Percentiles rank a stretch among this genome's conserved stretches.
These are phyloP conservation scores for Metschnikowia aberdeeniae DNA, from an alignment of 805 yeast genomes.

Conservation along the genomic window DNA sequence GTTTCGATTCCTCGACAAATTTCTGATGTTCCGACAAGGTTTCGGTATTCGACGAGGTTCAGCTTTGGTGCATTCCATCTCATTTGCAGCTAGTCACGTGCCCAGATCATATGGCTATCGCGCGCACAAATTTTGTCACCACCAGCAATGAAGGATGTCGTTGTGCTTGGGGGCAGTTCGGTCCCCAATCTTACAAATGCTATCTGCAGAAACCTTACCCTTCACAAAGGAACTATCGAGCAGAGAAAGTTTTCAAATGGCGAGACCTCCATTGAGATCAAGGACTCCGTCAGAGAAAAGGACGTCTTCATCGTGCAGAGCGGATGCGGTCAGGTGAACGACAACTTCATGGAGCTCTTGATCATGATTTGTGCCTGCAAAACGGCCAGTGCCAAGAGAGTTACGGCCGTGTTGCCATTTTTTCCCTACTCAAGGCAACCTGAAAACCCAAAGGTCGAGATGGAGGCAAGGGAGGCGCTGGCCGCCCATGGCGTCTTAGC, in stretches of 20 bases:
- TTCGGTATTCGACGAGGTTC: no score
- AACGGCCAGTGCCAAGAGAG: constrained; percentile 82
- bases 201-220: constrained; percentile 74
- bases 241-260: constrained; percentile 78
- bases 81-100: constrained; percentile 5
- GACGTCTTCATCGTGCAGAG: constrained; percentile 89
- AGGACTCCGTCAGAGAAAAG: constrained; percentile 90
- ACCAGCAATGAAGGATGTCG: constrained; percentile 66
- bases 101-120: not conserved
- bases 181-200: constrained; percentile 73
- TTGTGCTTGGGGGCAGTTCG: constrained; percentile 86
- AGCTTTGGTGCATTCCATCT: no score
- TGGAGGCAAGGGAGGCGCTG: constrained; percentile 14
- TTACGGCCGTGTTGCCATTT: constrained; percentile 86
- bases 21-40: no score
- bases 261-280: constrained; percentile 82
- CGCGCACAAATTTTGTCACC: constrained; percentile 5
- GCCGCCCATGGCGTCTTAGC: constrained; percentile 12
- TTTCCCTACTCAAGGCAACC: constrained; percentile 97
- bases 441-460: constrained; percentile 58
- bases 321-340: constrained; percentile 87
- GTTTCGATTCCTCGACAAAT: not conserved
- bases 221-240: constrained; percentile 63
- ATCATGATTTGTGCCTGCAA: constrained; percentile 90
- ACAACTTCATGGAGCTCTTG: constrained; percentile 75